Evolutionary conservation across 805 yeast genomes (phyloP), one percentile per base, ranked within the genome.

Genomic region (Metschnikowia drakensbergensis): DNA sequence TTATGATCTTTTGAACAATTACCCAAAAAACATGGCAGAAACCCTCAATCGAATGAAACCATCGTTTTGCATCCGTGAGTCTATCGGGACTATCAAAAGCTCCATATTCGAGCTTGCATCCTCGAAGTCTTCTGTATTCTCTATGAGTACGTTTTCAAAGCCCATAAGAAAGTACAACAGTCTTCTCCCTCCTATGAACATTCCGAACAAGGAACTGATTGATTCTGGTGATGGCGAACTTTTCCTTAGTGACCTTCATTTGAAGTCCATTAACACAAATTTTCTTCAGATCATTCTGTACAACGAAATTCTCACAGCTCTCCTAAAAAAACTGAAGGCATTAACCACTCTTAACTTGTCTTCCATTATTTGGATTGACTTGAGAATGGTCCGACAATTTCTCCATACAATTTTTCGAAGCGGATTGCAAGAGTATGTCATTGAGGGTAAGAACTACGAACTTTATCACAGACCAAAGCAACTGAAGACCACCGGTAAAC

Each of bases 361-460:
- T 25, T 75, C 75, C 6, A 72, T 72, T 63, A 72, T 75, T 46
- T 80, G 80, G 83, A 60, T 74, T 34, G 73, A 65, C 57, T 75
- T 67, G 56, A 71, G 54, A 47, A 46, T 67, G 45, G 62, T 72
- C 54, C 59, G 64, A 59, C 48, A 63, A 46, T 72, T 64, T 42
- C 63, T 80, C 11, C 13, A 10, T 22, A 26, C 43, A 2, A 32
- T 48, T 5, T 39, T 53, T 10, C 47, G 31, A 1, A 27, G 33
- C 3, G 43, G 47, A 26, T 34, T 57, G 31, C 38, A 27, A 25
- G 32, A 40, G 34, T 30, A 17, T 10, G 10, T 7, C 4, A 13
- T 50, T 10, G 49, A 48, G 13, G 55, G 52, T 23, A 49, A 38
- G 33, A 48, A 39, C 7, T 35, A 43, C 27, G 9, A 46, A 2